phyloP scores from a whole-genome alignment of 148 eudicot species.

The Chenopodium quinoa region DNA sequence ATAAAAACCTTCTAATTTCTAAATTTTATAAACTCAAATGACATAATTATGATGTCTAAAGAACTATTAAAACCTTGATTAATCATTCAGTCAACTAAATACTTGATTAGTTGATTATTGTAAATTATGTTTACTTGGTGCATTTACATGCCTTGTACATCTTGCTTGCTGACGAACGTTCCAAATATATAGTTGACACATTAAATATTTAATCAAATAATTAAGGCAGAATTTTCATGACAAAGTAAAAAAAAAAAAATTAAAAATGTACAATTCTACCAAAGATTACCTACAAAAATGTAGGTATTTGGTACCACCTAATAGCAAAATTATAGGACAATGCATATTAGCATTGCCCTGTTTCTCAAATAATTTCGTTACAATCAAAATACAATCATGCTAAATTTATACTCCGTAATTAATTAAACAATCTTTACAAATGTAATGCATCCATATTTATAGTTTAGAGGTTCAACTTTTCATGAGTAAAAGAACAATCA shows the following conservation, averaged over 20 bases:
- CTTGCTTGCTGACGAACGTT: not conserved
- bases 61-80: not conserved
- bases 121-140: not conserved
- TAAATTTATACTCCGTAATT: too few species aligned
- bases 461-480: too few species aligned
- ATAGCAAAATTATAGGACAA: not conserved
- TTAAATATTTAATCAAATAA: not conserved
- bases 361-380: not conserved
- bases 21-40: not conserved
- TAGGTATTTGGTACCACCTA: slow-evolving; percentile 3
- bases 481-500: too few species aligned
- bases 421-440: too few species aligned
- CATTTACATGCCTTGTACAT: not conserved
- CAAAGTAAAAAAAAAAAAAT: not conserved
- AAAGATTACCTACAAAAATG: not conserved
- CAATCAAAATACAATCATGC: not conserved
- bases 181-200: not conserved
- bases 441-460: too few species aligned
- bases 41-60: too few species aligned
- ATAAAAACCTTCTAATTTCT: not conserved
- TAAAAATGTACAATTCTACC: not conserved
- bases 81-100: not conserved
- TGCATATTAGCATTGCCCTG: not conserved
- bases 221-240: not conserved
- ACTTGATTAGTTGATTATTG: not conserved